Conservation (phyloP, 768 basidiomycete genomes). For the Tricholoma saponaceum region DNA sequence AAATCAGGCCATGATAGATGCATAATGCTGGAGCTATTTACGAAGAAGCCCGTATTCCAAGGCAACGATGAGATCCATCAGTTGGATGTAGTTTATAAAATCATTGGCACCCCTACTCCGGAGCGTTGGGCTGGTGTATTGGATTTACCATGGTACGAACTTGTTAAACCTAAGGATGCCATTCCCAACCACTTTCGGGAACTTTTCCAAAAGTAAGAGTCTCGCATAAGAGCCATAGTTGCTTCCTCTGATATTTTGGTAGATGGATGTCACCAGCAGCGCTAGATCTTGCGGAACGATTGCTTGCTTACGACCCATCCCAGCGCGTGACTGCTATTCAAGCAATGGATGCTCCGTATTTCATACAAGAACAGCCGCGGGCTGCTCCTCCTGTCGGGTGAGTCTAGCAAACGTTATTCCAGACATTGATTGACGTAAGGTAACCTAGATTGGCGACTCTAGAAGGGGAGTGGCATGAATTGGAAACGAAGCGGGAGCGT, state of each 20-base stretch:
- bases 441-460: constrained; percentile 62
- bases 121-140: constrained; percentile 81
- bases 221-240: no score
- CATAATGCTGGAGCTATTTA: constrained; percentile 97
- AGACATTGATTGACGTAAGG: constrained; percentile 3
- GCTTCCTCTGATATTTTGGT: constrained; percentile 3
- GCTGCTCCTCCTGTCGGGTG: constrained; percentile 78
- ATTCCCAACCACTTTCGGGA: constrained; percentile 77
- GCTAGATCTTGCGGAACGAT: constrained; percentile 79
- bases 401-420: constrained; percentile 24
- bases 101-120: constrained; percentile 84
- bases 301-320: constrained; percentile 79
- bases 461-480: constrained; percentile 97
- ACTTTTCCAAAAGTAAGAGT: constrained; percentile 81
- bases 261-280: constrained; percentile 88
- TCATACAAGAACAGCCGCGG: constrained; percentile 71
- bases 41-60: constrained; percentile 95
- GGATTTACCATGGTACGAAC: constrained; percentile 95
- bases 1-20: constrained; percentile 51
- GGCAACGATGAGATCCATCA: constrained; percentile 98
- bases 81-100: constrained; percentile 86
- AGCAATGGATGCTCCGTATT: constrained; percentile 83
- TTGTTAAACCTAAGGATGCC: constrained; percentile 85
- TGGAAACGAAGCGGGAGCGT: constrained; percentile 91
- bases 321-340: constrained; percentile 73